These are phyloP conservation scores for Incumbomyces delicatus DNA, from an alignment of 2,329 filamentous ascomycete species.

Conservation along the genomic window DNA sequence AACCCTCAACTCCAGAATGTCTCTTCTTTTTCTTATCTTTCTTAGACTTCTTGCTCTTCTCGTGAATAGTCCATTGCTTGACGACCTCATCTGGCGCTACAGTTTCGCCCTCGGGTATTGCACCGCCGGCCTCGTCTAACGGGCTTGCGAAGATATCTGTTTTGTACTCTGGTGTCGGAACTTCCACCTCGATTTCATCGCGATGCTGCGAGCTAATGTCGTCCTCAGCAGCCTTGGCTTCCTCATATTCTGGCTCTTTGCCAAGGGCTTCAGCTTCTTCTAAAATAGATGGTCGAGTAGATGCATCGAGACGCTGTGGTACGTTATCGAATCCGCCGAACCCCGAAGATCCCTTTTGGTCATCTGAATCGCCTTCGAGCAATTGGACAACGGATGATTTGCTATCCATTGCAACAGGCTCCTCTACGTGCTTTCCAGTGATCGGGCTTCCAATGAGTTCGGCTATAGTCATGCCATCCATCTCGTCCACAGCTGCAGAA, in stretches of 20 bases:
- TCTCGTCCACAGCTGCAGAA: background rate
- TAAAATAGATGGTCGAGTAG: background rate
- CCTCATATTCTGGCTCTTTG: background rate
- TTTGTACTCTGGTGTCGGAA: background rate
- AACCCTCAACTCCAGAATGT: background rate
- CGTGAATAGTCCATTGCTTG: too few species aligned
- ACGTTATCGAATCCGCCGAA: background rate
- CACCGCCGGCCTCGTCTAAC: background rate
- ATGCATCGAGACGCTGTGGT: background rate
- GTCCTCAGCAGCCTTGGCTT: background rate
- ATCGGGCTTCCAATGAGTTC: background rate
- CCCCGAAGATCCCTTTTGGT: background rate
- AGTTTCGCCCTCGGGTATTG: background rate
- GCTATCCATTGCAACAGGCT: background rate
- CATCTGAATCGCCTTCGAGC: background rate
- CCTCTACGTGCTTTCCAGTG: background rate
- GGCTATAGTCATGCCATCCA: background rate
- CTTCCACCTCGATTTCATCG: background rate
- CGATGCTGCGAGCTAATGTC: background rate
- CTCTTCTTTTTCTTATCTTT: slow-evolving; percentile 15
- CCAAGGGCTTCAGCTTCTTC: background rate
- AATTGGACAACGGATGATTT: background rate
- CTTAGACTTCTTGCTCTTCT: slow-evolving; percentile 23
- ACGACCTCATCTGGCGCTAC: background rate
- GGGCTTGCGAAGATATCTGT: background rate